These are phyloP conservation scores for Ballota nigra DNA, from an alignment of 257 asterid genomes.

Conservation along the genomic window DNA sequence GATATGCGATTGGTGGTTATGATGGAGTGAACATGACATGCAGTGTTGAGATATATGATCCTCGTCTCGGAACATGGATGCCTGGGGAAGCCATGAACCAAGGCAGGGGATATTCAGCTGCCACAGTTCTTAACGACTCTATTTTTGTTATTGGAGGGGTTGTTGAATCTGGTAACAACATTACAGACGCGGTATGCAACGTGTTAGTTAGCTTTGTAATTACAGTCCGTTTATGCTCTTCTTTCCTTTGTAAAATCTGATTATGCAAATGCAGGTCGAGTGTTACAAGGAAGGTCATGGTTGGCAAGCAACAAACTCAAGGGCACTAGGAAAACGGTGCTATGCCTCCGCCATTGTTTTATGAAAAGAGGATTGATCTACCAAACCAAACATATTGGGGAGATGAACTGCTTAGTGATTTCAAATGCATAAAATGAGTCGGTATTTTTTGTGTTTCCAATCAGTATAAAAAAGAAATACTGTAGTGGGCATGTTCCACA, in stretches of 20 bases:
- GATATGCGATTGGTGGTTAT: constrained; percentile 67
- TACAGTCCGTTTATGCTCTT: neutral
- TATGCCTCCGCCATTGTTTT: constrained; percentile 57
- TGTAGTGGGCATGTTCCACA: neutral
- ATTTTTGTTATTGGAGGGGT: constrained; percentile 59
- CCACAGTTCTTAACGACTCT: constrained; percentile 44
- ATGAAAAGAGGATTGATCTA: constrained; percentile 18
- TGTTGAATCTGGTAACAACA: constrained; percentile 22
- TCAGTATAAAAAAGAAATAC: too few species aligned
- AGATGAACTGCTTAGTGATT: neutral
- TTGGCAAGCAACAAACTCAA: constrained; percentile 44
- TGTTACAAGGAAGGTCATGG: constrained; percentile 24
- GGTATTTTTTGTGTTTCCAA: too few species aligned
- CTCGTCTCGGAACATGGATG: constrained; percentile 57
- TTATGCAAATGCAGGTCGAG: constrained; percentile 51
- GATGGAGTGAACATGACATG: constrained; percentile 48
- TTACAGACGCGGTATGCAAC: constrained; percentile 38
- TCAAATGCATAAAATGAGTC: neutral
- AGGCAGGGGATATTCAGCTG: constrained; percentile 51
- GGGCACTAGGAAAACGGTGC: constrained; percentile 48
- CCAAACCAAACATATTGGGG: neutral
- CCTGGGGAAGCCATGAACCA: constrained; percentile 48
- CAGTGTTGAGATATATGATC: constrained; percentile 60
- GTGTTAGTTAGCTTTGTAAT: neutral
- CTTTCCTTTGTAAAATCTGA: neutral